Conservation (phyloP, 2,329 filamentous ascomycete species). For the Triangularia verruculosa region DNA sequence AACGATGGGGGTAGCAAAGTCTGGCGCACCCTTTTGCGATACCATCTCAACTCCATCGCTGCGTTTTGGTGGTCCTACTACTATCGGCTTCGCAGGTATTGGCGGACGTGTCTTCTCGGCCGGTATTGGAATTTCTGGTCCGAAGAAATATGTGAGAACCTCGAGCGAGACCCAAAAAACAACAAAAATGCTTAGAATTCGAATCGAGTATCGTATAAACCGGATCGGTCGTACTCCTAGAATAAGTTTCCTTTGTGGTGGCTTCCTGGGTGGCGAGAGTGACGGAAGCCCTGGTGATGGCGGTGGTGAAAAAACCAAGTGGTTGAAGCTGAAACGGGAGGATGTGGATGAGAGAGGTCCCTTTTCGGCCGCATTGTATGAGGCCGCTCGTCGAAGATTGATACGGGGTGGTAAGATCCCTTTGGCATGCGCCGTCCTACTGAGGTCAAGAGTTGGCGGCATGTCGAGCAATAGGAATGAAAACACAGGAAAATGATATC, state of each 20-base stretch:
- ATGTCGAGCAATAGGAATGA: conserved; percentile 33
- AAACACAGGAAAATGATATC: not conserved
- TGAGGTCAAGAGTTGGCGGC: conserved; percentile 47
- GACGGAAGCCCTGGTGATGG: conserved; percentile 69
- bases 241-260: conserved; percentile 51
- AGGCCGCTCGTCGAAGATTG: conserved; percentile 57
- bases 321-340: conserved; percentile 63
- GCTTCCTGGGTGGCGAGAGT: conserved; percentile 62
- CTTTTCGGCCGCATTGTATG: conserved; percentile 52
- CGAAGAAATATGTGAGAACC: conserved; percentile 31
- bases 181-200: conserved; percentile 42
- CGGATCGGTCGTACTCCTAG: conserved; percentile 47
- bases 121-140: conserved; percentile 10
- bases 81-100: not conserved
- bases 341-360: conserved; percentile 57
- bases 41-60: conserved; percentile 63
- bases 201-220: conserved; percentile 54
- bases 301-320: conserved; percentile 65
- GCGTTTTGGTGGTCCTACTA: conserved; percentile 14
- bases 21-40: conserved; percentile 61
- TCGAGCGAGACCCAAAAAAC: conserved; percentile 53
- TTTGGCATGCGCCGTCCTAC: conserved; percentile 44
- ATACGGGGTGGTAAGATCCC: conserved; percentile 54
- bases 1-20: conserved; percentile 69
- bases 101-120: not conserved